Evolutionary conservation across 345 rosid species (phyloP).

Genomic region (Salix udensis): DNA sequence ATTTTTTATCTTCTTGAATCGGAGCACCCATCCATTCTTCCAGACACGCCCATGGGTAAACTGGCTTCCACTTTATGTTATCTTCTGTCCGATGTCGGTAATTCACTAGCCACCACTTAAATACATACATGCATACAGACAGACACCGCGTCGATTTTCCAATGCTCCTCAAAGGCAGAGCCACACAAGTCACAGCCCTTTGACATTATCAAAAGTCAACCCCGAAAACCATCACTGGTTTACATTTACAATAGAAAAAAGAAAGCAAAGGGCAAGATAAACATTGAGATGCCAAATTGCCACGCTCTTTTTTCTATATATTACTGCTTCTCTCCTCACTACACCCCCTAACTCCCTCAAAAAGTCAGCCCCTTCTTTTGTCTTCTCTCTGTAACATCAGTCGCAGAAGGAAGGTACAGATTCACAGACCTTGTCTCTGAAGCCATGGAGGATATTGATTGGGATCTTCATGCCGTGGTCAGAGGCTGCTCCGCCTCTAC

Average conservation of each 20-base stretch:
- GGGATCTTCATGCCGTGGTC: conserved; percentile 98
- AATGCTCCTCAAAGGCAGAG: neutral
- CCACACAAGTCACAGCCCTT: conserved; percentile 21
- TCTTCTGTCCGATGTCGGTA: conserved; percentile 32
- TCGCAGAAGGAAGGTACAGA: conserved; percentile 22
- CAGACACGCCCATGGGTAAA: neutral
- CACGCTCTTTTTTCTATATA: conserved; percentile 24
- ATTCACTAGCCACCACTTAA: conserved; percentile 16
- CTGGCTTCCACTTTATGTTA: neutral
- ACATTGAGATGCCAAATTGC: conserved; percentile 57
- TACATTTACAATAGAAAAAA: conserved; percentile 24
- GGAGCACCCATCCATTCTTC: neutral
- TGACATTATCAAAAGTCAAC: conserved; percentile 58
- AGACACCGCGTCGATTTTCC: conserved; percentile 13
- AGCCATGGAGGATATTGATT: conserved; percentile 65
- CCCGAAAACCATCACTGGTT: conserved; percentile 33
- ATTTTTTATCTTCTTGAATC: neutral
- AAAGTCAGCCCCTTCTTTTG: conserved; percentile 80
- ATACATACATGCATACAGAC: neutral
- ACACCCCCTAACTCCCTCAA: conserved; percentile 20
- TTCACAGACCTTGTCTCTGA: conserved; percentile 28
- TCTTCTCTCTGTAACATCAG: conserved; percentile 24
- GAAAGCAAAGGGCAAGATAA: conserved; percentile 40
- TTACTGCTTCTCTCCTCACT: conserved; percentile 28
- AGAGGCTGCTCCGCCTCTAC: conserved; percentile 55